These are phyloP conservation scores for Sordariomycetes sp. DNA, from an alignment of 2,329 filamentous ascomycete genomes.

Conservation along the genomic window DNA sequence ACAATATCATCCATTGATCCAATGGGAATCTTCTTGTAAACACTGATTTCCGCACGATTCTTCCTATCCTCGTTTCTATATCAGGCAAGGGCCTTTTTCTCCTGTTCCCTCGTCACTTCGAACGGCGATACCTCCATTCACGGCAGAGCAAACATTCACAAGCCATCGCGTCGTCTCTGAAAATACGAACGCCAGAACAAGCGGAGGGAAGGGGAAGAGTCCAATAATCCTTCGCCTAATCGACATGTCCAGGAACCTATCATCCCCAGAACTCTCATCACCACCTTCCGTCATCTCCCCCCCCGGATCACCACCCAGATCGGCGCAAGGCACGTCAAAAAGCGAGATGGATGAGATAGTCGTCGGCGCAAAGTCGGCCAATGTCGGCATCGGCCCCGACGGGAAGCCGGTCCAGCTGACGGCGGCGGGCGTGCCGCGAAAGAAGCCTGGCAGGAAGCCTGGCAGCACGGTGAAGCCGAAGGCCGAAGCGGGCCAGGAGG, in stretches of 20 bases:
- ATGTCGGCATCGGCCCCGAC: slow-evolving; percentile 17
- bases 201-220: background rate
- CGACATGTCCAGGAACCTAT: slow-evolving; percentile 19
- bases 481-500: slow-evolving; percentile 19
- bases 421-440: slow-evolving; percentile 43
- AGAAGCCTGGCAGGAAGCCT: slow-evolving; percentile 54
- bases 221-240: background rate
- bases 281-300: slow-evolving; percentile 35
- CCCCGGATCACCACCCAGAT: slow-evolving; percentile 30
- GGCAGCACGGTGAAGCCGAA: slow-evolving; percentile 37
- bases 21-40: background rate
- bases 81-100: background rate
- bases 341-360: slow-evolving; percentile 36
- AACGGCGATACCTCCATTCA: slow-evolving; percentile 5
- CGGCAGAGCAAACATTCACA: slow-evolving; percentile 3
- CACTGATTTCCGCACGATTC: background rate
- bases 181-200: background rate
- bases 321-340: slow-evolving; percentile 9
- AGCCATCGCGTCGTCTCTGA: slow-evolving; percentile 15
- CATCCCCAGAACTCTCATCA: slow-evolving; percentile 35
- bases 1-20: background rate
- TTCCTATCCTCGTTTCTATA: background rate
- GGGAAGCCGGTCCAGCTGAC: slow-evolving; percentile 34
- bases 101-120: background rate
- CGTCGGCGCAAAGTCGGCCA: slow-evolving; percentile 22